Percentiles rank a stretch among this genome's conserved stretches.
Evolutionary conservation across 805 yeast species (phyloP).

Genomic region (Sugiyamaella lignohabitans): DNA sequence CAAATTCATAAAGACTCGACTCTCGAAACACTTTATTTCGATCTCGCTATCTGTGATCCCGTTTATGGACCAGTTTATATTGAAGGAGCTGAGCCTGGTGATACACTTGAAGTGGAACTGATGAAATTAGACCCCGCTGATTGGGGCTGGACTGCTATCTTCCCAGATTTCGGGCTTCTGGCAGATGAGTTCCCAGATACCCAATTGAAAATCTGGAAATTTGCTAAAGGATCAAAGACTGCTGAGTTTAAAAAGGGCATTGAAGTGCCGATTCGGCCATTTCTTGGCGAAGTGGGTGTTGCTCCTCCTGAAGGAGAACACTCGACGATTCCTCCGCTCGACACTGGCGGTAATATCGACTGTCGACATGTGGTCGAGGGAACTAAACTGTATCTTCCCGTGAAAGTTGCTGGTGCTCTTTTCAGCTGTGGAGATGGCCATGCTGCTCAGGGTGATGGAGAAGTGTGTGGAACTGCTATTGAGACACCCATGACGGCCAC

Average conservation of each 20-base stretch:
- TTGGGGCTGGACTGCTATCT: slow-evolving; percentile 16
- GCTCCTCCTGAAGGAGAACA: slow-evolving; percentile 14
- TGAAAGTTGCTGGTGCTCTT: slow-evolving; percentile 12
- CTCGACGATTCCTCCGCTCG: slow-evolving; percentile 12
- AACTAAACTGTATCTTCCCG: slow-evolving; percentile 11
- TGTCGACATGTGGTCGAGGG: slow-evolving; percentile 9
- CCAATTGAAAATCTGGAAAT: slow-evolving; percentile 9
- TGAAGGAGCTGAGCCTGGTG: slow-evolving; percentile 13
- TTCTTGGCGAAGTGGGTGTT: slow-evolving; percentile 13
- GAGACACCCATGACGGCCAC: slow-evolving; percentile 13
- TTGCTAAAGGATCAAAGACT: slow-evolving; percentile 4
- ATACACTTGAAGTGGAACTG: slow-evolving; percentile 13
- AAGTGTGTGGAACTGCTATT: slow-evolving; percentile 14
- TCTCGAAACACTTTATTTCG: slow-evolving; percentile 8
- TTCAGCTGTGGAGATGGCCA: slow-evolving; percentile 16
- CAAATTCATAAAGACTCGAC: slow-evolving; percentile 8
- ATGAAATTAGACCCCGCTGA: slow-evolving; percentile 8
- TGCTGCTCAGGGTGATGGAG: slow-evolving; percentile 16
- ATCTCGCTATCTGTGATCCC: slow-evolving; percentile 10
- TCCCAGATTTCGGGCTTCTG: slow-evolving; percentile 12
- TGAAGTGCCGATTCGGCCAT: slow-evolving; percentile 12
- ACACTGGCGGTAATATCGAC: slow-evolving; percentile 14
- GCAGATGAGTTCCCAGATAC: slow-evolving; percentile 12
- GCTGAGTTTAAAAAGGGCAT: slow-evolving; percentile 13
- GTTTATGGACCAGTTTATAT: slow-evolving; percentile 15